Conservation (phyloP, 805 yeast species). For the Sungouiella thailandica region DNA sequence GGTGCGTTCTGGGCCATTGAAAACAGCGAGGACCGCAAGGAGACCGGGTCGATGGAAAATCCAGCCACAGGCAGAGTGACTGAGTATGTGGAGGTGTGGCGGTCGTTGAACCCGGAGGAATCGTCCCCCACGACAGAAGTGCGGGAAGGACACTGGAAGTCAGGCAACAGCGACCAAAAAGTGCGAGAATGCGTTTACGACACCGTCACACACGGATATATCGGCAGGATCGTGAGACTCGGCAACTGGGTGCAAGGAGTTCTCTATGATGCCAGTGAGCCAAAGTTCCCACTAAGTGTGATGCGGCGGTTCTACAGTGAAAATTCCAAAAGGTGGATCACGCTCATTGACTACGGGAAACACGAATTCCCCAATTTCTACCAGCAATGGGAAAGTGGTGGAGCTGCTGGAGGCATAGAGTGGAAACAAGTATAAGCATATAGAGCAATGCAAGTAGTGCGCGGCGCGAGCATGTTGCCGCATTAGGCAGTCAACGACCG, state of each 20-base stretch:
- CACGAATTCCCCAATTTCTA: constrained; percentile 21
- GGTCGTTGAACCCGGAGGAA: constrained; percentile 39
- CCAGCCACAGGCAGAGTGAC: constrained; percentile 38
- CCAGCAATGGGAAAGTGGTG: background rate
- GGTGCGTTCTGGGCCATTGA: constrained; percentile 41
- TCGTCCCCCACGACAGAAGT: constrained; percentile 25
- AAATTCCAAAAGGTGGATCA: constrained; percentile 15
- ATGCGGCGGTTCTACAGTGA: constrained; percentile 19
- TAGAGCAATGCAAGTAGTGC: no score
- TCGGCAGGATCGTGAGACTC: constrained; percentile 43
- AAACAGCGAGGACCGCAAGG: constrained; percentile 39
- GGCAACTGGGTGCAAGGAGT: constrained; percentile 54
- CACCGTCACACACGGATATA: constrained; percentile 13
- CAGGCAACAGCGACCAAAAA: background rate
- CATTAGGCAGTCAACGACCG: constrained; percentile 2
- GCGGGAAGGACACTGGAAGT: constrained; percentile 13
- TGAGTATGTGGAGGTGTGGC: constrained; percentile 52
- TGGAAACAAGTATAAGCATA: no score
- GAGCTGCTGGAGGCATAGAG: no score
- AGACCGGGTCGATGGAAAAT: constrained; percentile 47
- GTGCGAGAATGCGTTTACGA: constrained; percentile 6
- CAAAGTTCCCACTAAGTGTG: constrained; percentile 23
- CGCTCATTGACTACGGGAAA: constrained; percentile 24
- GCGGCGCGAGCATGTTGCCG: constrained; percentile 2
- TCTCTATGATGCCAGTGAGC: constrained; percentile 21